Percentiles rank a stretch among this genome's conserved stretches.
phyloP scores from a whole-genome alignment of 305 asterid species.

The Andrographis paniculata region DNA sequence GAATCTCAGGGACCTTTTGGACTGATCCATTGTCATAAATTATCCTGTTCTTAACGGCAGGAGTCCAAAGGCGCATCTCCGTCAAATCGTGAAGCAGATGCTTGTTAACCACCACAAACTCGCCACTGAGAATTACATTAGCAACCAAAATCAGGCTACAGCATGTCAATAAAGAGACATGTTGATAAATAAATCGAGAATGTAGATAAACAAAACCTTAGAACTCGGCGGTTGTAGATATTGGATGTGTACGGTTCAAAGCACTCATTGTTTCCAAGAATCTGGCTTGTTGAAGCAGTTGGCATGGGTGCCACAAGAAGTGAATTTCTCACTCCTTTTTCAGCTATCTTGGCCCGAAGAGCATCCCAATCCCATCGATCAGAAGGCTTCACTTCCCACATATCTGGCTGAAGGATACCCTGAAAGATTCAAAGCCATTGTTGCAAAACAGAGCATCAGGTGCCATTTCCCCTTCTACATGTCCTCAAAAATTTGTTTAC shows the following conservation, averaged over 20 bases:
- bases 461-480: too few species aligned
- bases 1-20: constrained; percentile 53
- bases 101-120: not conserved
- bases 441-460: too few species aligned
- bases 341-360: constrained; percentile 56
- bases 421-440: constrained; percentile 19
- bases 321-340: constrained; percentile 77
- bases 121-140: not conserved
- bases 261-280: constrained; percentile 96
- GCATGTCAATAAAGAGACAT: not conserved
- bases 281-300: constrained; percentile 99
- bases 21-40: constrained; percentile 89
- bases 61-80: constrained; percentile 48
- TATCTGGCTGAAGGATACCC: constrained; percentile 94
- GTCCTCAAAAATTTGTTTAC: too few species aligned
- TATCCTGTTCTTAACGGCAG: constrained; percentile 66
- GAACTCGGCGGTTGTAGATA: constrained; percentile 81
- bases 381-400: constrained; percentile 91
- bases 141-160: not conserved
- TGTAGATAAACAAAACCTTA: constrained; percentile 37
- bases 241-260: constrained; percentile 97
- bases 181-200: not conserved
- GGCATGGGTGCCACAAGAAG: constrained; percentile 98
- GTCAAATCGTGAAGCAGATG: constrained; percentile 3
- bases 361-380: constrained; percentile 86